A percentile compares a stretch with the other conserved stretches of the same genome.
Conservation (phyloP, 2,329 filamentous ascomycete species). For the Aurifilum marmelostoma region DNA sequence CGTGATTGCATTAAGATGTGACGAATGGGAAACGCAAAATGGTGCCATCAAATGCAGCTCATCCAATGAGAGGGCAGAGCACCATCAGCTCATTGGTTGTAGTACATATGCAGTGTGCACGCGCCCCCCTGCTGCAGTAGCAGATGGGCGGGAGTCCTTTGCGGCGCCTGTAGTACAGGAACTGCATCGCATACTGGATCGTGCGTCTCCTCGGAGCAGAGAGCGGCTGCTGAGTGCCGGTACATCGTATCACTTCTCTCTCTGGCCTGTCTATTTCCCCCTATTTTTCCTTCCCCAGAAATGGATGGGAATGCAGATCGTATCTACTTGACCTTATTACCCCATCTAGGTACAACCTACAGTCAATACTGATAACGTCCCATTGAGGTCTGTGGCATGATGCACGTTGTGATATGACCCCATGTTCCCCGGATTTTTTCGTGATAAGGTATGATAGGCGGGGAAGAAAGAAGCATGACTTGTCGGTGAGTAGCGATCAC, state of each 20-base stretch:
- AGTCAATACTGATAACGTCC: background rate
- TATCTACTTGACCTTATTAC: no score
- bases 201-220: conserved; percentile 17
- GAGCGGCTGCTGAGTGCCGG: background rate
- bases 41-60: conserved; percentile 22
- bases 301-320: background rate
- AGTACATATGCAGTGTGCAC: background rate
- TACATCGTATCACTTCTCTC: conserved; percentile 6
- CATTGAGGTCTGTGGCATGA: background rate
- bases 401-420: background rate
- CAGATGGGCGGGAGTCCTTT: background rate
- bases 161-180: background rate
- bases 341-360: no score
- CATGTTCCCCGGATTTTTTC: background rate
- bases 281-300: background rate
- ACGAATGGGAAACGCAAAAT: conserved; percentile 6
- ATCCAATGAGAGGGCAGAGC: conserved; percentile 1
- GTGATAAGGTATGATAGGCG: background rate
- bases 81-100: conserved; percentile 19
- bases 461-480: background rate
- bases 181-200: background rate
- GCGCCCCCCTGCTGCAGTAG: background rate
- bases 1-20: background rate
- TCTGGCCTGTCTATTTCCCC: background rate
- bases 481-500: conserved; percentile 2